Evolutionary conservation across 805 yeast genomes (phyloP), one percentile per base, ranked within the genome.

Genomic region (Cyberlindnera misumaiensis): DNA sequence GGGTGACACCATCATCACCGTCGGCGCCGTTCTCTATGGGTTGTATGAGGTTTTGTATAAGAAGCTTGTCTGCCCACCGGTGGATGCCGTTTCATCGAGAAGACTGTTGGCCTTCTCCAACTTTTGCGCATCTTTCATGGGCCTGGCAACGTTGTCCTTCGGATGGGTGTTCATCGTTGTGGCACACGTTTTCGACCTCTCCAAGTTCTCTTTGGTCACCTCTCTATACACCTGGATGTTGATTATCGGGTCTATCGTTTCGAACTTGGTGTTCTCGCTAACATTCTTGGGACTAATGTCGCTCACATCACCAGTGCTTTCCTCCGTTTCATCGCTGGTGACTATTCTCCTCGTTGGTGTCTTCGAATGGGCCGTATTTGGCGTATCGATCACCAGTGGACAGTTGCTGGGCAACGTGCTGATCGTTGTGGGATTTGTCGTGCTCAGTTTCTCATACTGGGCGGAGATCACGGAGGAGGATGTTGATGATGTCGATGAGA

Each of bases 31-130:
- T 2, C 53, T 83, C 41, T 85, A 84, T 50, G 95, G 95, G 3
- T 71, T 82, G 38, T 86, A 86, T 56, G 96, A 86, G 55, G 95
- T 86, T 4, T 62, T 84, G 17, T 86, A 87, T 67, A 87, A 87
- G 63, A 75, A 75, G 47, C 65, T 71, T 45, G 71, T 80, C 11
- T 85, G 96, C 56, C 84, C 90, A 10, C 89, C 94, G 0, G 63
- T 69, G 2, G 75, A 74, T 41, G 59, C 66, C n/a, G 79, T 77
- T 5, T 62, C 72, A 1, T 71, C 83, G 0, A 70, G 80, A 48
- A 71, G 87, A 49, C 89, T 86, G 51, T 80, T 86, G 41, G 73
- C 87, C 2, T 87, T 86, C 60, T 84, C 95, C 13, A 83, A 82
- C 54, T 80, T 82, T 36, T 68, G 80, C 20, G 88, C 85, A 68